Conservation (phyloP, 1,284 basidiomycete genomes). For the Agaricales sp. region DNA sequence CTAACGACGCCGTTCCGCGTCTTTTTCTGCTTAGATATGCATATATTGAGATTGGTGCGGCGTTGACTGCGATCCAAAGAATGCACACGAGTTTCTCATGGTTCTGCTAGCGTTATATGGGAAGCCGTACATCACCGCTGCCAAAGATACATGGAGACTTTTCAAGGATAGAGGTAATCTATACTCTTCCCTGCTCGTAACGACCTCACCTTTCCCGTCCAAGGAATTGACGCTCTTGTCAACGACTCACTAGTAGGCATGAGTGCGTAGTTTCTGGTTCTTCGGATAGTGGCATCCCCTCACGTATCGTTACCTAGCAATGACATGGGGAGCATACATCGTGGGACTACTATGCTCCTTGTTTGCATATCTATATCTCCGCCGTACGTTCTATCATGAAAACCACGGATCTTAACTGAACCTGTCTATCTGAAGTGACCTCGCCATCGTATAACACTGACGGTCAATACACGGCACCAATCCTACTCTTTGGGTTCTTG, state of each 20-base stretch:
- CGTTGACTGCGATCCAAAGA: background rate
- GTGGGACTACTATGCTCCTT: constrained; percentile 72
- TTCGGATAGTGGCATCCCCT: too few relatives aligned
- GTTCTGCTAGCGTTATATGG: constrained; percentile 62
- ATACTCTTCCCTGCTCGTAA: background rate
- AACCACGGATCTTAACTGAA: constrained; percentile 8
- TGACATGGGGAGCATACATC: constrained; percentile 70
- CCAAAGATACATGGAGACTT: constrained; percentile 85
- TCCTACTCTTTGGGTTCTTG: constrained; percentile 72
- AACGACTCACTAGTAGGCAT: constrained; percentile 83
- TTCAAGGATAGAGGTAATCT: constrained; percentile 66
- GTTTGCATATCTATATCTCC: constrained; percentile 77
- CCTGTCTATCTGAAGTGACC: constrained; percentile 34
- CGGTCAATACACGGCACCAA: constrained; percentile 70
- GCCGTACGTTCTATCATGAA: constrained; percentile 34
- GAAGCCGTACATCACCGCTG: constrained; percentile 78
- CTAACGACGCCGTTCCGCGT: background rate
- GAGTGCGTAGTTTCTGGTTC: constrained; percentile 31
- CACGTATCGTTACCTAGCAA: too few relatives aligned
- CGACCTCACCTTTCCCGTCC: background rate
- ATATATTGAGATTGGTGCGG: constrained; percentile 70
- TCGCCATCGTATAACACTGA: constrained; percentile 61
- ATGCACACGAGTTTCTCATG: background rate
- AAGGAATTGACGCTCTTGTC: constrained; percentile 71
- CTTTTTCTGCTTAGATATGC: constrained; percentile 40